Evolutionary conservation across 768 basidiomycete species (phyloP).

Genomic region (Xerocomellus chrysenteron): DNA sequence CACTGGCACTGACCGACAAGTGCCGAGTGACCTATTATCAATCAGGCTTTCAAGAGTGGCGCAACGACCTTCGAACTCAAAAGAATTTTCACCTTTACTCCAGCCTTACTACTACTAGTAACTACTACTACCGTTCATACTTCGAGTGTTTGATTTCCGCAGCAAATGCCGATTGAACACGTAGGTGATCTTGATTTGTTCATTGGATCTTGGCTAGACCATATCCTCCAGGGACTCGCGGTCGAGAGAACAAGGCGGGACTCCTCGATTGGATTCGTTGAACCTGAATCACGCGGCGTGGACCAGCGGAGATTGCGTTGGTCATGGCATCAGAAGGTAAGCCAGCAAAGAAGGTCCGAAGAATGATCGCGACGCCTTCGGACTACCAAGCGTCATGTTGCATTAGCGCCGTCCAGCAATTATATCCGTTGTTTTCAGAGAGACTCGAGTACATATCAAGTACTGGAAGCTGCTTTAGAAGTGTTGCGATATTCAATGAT

Average conservation of each 20-base stretch:
- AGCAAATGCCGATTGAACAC: no score
- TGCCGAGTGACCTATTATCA: no score
- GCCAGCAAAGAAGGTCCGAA: conserved; percentile 14
- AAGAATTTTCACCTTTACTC: neutral
- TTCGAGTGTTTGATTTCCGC: no score
- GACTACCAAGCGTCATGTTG: conserved; percentile 5
- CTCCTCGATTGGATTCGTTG: neutral
- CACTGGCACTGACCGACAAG: no score
- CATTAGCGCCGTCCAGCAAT: neutral
- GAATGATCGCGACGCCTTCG: conserved; percentile 21
- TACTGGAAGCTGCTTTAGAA: neutral
- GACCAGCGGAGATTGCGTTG: conserved; percentile 18
- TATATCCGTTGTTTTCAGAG: neutral
- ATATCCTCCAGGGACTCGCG: neutral
- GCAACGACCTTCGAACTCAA: neutral
- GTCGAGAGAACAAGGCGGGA: neutral
- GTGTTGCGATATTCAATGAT: neutral
- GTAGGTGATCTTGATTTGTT: neutral
- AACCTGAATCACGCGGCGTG: no score
- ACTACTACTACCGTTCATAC: no score
- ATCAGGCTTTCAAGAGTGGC: neutral
- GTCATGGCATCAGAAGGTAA: conserved; percentile 5
- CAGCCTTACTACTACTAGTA: no score
- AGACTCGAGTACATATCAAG: neutral
- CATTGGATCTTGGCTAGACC: neutral